Evolutionary conservation across 257 asterid genomes (phyloP), one percentile per base, ranked within the genome.

Genomic region (Ajuga chamaepitys): DNA sequence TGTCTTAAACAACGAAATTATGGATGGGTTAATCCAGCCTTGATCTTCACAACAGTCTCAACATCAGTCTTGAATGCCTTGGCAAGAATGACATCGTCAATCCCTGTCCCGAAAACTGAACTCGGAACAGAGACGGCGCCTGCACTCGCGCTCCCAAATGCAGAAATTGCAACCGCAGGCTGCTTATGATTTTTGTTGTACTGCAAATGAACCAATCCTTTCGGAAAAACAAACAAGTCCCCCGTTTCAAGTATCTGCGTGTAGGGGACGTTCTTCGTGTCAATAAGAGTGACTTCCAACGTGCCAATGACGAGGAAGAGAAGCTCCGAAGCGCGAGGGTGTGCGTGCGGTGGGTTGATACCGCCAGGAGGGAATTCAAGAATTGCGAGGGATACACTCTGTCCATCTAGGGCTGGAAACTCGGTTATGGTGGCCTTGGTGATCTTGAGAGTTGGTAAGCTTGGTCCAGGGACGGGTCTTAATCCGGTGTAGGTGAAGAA

Each of bases 151-250:
- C 77, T 61, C 1, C 74, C 81, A 13, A 65, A 70, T 0, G 74
- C 74, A 0, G 80, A 75, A 10, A 71, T 34, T 1, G 77, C 81
- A 0, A 56, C 12, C 0, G 81, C 74, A 0, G 50, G 14, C 13
- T 46, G n/a, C 59, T 55, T 37, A 11, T 24, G 60, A 17, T 54
- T 58, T 10, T 45, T 48, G 44, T 66, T 76, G 10, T 70, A 70
- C 53, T 76, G 81, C 22, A 66, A 65, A 35, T 76, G 81, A 2
- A 66, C 59, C 9, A 76, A 28, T 16, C 81, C 81, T 44, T 71
- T 76, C 0, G 76, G 80, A n/a, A 75, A 70, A 6, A 70, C 63
- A 21, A 71, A 76, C 64, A 71, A 7, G 41, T 71, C 80, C 48
- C 75, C 71, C 0, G 56, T 1, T 10, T 14, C 25, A 9, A 74